phyloP scores from a whole-genome alignment of 352 stramenopile genomes.

The Phytopythium kandeliae region DNA sequence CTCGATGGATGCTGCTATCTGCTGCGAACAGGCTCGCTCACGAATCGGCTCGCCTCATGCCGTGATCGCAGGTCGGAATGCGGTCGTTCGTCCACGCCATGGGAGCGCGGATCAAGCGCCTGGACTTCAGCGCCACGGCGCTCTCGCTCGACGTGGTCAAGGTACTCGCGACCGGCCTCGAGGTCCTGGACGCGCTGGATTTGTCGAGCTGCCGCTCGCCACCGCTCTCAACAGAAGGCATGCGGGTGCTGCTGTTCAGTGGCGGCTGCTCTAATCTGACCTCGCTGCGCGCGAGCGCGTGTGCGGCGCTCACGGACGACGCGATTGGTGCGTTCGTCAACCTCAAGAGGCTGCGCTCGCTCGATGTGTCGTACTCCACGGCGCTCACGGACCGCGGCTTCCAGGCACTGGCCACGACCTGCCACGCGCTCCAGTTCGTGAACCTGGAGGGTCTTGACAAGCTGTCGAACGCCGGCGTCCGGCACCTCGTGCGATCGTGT shows the following conservation, averaged over 20 bases:
- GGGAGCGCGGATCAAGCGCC: slow-evolving; percentile 29
- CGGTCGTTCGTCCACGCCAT: slow-evolving; percentile 62
- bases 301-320: slow-evolving; percentile 59
- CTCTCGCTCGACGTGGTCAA: slow-evolving; percentile 55
- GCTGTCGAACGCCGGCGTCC: slow-evolving; percentile 44
- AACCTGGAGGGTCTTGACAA: slow-evolving; percentile 64
- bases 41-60: too few relatives aligned
- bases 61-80: slow-evolving; percentile 41
- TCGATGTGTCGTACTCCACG: slow-evolving; percentile 61
- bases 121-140: slow-evolving; percentile 46
- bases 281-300: slow-evolving; percentile 53
- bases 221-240: slow-evolving; percentile 40
- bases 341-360: slow-evolving; percentile 19
- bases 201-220: slow-evolving; percentile 43
- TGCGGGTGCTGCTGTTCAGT: slow-evolving; percentile 71
- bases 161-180: slow-evolving; percentile 65
- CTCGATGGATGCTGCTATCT: background rate
- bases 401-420: slow-evolving; percentile 38
- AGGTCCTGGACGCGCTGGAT: slow-evolving; percentile 43
- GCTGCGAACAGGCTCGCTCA: background rate
- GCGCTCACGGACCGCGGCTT: slow-evolving; percentile 58
- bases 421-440: slow-evolving; percentile 56
- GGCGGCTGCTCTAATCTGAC: slow-evolving; percentile 47
- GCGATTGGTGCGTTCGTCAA: slow-evolving; percentile 54
- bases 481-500: slow-evolving; percentile 42